Evolutionary conservation across 2,329 filamentous ascomycete genomes (phyloP).

Genomic region (Microascus cirrosus): DNA sequence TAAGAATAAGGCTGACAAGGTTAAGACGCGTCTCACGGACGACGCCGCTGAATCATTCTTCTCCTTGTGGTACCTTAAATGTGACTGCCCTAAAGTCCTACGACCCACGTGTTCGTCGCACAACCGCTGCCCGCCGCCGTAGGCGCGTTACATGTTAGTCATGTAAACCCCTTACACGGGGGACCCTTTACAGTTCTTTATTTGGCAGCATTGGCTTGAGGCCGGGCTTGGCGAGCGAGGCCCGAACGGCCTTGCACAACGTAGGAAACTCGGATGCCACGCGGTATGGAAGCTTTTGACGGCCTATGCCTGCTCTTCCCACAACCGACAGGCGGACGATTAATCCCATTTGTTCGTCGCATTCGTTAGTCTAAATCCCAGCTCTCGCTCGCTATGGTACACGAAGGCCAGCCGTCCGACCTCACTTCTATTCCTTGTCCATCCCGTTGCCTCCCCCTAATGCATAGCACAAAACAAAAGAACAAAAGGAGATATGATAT

Average conservation of each 20-base stretch:
- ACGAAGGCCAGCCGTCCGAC: background rate
- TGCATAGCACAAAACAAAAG: background rate
- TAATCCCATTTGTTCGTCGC: background rate
- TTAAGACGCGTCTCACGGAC: too few relatives aligned
- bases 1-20: too few relatives aligned
- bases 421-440: background rate
- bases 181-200: background rate
- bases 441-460: background rate
- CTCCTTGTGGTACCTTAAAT: too few relatives aligned
- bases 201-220: background rate
- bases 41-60: too few relatives aligned
- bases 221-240: background rate
- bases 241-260: background rate
- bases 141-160: background rate
- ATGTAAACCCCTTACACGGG: background rate
- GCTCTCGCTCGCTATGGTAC: background rate
- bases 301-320: background rate
- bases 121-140: background rate
- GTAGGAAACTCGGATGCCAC: background rate
- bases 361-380: background rate
- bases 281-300: background rate
- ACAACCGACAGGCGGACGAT: background rate
- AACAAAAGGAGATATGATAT: background rate
- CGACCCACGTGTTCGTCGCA: background rate
- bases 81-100: background rate